phyloP scores from a whole-genome alignment of 2,329 filamentous ascomycete species.

The Nigrospora oryzae region DNA sequence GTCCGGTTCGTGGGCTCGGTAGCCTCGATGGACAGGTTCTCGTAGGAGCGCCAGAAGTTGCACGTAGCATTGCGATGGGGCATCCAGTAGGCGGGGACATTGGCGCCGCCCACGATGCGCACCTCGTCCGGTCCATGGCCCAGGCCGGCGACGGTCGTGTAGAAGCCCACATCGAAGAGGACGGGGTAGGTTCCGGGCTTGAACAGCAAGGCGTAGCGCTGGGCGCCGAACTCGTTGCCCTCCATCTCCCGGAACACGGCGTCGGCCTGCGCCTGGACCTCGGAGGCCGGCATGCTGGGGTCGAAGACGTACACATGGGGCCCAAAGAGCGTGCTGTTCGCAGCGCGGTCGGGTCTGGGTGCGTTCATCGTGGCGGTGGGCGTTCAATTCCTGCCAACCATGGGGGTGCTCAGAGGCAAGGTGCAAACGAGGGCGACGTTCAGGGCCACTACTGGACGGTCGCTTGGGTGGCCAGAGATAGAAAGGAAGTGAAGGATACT shows the following conservation, averaged over 20 bases:
- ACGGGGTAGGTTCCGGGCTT: conserved; percentile 20
- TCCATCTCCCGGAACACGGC: conserved; percentile 22
- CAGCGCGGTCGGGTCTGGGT: background rate
- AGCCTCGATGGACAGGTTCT: conserved; percentile 22
- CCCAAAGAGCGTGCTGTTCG: conserved; percentile 20
- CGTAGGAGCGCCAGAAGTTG: conserved; percentile 23
- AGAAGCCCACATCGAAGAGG: conserved; percentile 24
- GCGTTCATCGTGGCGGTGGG: too few species aligned
- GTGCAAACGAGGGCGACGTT: too few species aligned
- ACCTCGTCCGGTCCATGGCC: conserved; percentile 20
- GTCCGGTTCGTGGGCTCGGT: conserved; percentile 20
- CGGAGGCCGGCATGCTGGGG: conserved; percentile 15
- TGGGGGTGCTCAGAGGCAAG: too few species aligned
- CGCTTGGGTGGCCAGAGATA: too few species aligned
- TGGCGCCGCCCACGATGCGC: conserved; percentile 20
- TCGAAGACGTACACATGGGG: conserved; percentile 22
- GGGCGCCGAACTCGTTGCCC: conserved; percentile 20
- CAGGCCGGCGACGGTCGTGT: conserved; percentile 21
- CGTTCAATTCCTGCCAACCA: too few species aligned
- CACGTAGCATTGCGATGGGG: conserved; percentile 23
- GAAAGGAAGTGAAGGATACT: too few species aligned
- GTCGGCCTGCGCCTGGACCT: conserved; percentile 17
- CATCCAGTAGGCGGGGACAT: conserved; percentile 25
- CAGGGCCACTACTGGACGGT: too few species aligned
- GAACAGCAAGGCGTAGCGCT: conserved; percentile 22